Base-by-base conservation (phyloP, 805 yeast genomes). In the Candida verbasci region DNA sequence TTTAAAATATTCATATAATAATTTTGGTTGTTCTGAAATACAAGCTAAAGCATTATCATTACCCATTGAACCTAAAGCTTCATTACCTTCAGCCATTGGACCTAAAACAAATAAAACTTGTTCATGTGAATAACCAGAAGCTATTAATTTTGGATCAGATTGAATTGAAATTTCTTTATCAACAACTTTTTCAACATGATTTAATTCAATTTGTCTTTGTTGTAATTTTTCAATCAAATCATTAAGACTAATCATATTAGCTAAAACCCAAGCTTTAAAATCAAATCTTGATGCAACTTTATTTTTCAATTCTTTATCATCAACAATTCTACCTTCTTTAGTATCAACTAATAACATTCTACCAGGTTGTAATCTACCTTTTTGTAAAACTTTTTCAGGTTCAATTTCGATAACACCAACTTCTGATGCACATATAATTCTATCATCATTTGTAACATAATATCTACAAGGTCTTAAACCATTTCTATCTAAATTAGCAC, bases 381-480 rank as follows among this genome's bases (percentile, higher is more conserved):
- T 91, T 55, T 83, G 85, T 41, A 88, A 73, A 40, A 91, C 79
- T 46, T 77, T 74, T 48, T 80, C 85, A 15, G 96, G 81, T 44
- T 82, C 93, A 43, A 93, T 80, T 50, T 85, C 93, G 50, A 91
- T 82, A 23, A 91, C 97, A 65, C 98, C 98, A 43, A 91, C 98
- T 67, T 91, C 98, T 11, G 97, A 88, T 6, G 97, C 98, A 68
- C 97, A 91, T 53, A 91, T 88, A 75, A 91, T 89, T 50, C 94
- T 76, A 63, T 89, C 94, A 59, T 93, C 97, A 53, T 81, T 82
- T 31, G 97, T 89, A 49, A 93, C 81, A 62, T 93, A 93, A 72
- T 86, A 91, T 58, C 98, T 86, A 71, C 98, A 93, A 24, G 98
- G 98, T 68, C 98, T 83, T 55, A 91, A 75, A 45, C 98, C 98